A percentile compares a stretch with the other conserved stretches of the same genome.
Conservation (phyloP, 371 early-diverging fungal species). For the Dipsacomyces acuminosporus region DNA sequence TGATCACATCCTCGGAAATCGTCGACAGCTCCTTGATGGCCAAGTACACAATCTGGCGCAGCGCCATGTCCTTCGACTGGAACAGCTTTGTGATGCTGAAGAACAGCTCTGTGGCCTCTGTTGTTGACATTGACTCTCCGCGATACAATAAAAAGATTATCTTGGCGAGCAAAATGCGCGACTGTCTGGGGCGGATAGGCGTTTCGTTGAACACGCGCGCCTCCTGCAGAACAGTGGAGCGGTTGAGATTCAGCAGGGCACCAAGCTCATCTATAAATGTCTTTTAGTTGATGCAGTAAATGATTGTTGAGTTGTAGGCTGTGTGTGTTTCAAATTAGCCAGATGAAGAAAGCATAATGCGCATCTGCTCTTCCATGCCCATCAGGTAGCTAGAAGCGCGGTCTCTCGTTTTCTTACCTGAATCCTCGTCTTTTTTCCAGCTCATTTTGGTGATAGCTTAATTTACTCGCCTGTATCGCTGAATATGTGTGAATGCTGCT, state of each 20-base stretch:
- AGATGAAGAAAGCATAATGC: no score
- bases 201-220: slow-evolving; percentile 95
- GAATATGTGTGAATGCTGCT: no score
- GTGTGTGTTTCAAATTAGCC: no score
- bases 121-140: slow-evolving; percentile 79
- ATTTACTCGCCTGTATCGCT: no score
- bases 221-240: slow-evolving; percentile 91
- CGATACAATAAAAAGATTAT: slow-evolving; percentile 88
- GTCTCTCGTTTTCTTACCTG: slow-evolving; percentile 33
- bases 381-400: no score
- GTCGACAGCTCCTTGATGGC: slow-evolving; percentile 93
- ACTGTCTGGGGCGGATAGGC: slow-evolving; percentile 92
- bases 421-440: slow-evolving; percentile 49
- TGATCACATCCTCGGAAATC: slow-evolving; percentile 93
- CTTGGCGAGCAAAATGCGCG: slow-evolving; percentile 86
- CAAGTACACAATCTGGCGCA: slow-evolving; percentile 95
- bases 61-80: slow-evolving; percentile 90
- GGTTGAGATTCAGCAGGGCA: slow-evolving; percentile 66
- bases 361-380: neutral
- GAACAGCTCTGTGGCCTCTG: slow-evolving; percentile 96
- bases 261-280: slow-evolving; percentile 51
- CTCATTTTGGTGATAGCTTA: slow-evolving; percentile 43
- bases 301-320: no score
- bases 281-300: neutral
- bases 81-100: slow-evolving; percentile 97